A percentile compares a stretch with the other conserved stretches of the same genome.
These are phyloP conservation scores for Dimocarpus longan DNA, from an alignment of 345 rosid species.

Conservation along the genomic window DNA sequence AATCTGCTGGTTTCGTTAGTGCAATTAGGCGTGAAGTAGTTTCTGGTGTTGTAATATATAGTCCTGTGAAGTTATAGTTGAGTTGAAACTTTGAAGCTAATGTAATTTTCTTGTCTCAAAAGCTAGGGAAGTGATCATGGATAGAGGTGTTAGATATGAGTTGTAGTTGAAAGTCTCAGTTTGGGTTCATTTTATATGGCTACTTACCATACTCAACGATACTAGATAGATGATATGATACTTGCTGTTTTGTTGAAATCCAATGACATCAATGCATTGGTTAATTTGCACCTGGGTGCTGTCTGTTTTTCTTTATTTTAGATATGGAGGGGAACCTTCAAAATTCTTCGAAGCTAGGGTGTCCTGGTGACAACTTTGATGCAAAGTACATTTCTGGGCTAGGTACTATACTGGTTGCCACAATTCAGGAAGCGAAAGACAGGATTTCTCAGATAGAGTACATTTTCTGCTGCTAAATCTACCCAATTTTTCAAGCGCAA, in stretches of 20 bases:
- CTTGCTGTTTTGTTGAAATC: background rate
- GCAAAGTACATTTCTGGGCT: conserved; percentile 59
- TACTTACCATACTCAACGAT: background rate
- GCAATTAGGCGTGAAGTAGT: background rate
- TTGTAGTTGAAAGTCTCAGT: background rate
- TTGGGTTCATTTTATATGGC: background rate
- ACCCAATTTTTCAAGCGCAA: conserved; percentile 61
- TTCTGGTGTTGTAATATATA: background rate
- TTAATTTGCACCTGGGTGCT: background rate
- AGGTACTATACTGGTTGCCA: conserved; percentile 76
- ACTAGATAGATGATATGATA: background rate
- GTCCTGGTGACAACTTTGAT: conserved; percentile 45
- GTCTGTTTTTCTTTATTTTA: background rate
- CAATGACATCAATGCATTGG: background rate
- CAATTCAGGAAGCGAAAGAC: conserved; percentile 90
- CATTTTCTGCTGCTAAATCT: conserved; percentile 83
- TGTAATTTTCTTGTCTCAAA: background rate
- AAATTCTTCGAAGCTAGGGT: conserved; percentile 28
- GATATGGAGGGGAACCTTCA: conserved; percentile 33
- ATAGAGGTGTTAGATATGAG: background rate
- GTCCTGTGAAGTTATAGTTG: background rate
- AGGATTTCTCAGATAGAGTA: conserved; percentile 90
- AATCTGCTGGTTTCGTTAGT: background rate
- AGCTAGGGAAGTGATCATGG: background rate
- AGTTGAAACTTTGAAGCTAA: background rate